Evolutionary conservation across 331 rosid genomes (phyloP).

Genomic region (Dryas integrifolia): DNA sequence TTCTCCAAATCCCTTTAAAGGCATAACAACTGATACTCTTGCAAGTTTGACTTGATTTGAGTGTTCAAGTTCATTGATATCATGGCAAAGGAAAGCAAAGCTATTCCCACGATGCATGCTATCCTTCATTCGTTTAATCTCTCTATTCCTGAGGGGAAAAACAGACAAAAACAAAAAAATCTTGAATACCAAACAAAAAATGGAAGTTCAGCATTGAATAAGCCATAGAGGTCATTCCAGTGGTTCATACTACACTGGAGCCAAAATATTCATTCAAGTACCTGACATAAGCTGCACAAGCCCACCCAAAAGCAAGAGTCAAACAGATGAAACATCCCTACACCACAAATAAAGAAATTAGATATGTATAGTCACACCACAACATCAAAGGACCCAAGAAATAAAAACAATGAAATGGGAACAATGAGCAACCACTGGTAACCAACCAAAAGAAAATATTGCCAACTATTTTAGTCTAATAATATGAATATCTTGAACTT

Average conservation of each 20-base stretch:
- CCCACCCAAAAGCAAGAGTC: constrained; percentile 81
- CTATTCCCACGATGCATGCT: constrained; percentile 58
- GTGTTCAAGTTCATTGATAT: constrained; percentile 84
- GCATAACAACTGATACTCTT: constrained; percentile 88
- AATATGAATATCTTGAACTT: neutral
- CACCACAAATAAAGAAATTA: constrained; percentile 23
- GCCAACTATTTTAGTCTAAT: neutral
- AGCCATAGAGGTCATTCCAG: neutral
- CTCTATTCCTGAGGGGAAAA: constrained; percentile 65
- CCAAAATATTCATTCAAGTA: constrained; percentile 25
- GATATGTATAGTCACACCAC: neutral
- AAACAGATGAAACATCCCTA: constrained; percentile 82
- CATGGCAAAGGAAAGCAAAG: constrained; percentile 76
- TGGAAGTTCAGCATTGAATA: neutral
- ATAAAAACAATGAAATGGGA: too few species aligned
- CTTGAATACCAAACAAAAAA: neutral
- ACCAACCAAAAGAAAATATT: neutral
- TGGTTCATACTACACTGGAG: constrained; percentile 6
- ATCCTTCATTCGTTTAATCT: constrained; percentile 67
- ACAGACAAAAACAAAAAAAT: neutral
- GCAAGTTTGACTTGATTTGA: constrained; percentile 74
- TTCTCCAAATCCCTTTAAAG: constrained; percentile 96
- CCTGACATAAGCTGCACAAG: constrained; percentile 76
- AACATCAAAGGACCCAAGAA: too few species aligned
- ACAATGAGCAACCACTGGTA: too few species aligned